Conservation (phyloP, 2,329 filamentous ascomycete species). For the Arthrobotrys megalospora region DNA sequence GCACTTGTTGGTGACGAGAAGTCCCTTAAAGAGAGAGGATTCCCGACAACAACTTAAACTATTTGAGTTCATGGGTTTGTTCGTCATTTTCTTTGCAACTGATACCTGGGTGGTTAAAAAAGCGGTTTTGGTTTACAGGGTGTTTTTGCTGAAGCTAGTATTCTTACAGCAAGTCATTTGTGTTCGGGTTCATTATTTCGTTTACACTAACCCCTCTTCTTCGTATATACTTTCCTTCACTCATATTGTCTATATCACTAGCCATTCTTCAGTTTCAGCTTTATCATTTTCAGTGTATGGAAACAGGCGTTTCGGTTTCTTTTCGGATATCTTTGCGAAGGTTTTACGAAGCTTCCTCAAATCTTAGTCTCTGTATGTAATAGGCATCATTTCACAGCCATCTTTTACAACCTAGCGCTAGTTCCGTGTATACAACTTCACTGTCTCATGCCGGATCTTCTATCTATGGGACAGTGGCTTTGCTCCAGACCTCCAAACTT, state of each 20-base stretch:
- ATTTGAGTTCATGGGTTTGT: not conserved
- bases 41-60: constrained; percentile 31
- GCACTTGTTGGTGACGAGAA: constrained; percentile 21
- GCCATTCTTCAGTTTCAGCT: not conserved
- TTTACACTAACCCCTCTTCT: not conserved
- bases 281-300: not conserved
- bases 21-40: constrained; percentile 10
- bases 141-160: constrained; percentile 23
- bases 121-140: constrained; percentile 27
- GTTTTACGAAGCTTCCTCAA: not conserved
- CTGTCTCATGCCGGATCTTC: not conserved
- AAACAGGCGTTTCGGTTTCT: constrained; percentile 22
- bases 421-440: not conserved
- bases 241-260: constrained; percentile 23
- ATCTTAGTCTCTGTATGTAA: not conserved
- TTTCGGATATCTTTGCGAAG: not conserved
- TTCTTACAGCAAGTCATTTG: not conserved
- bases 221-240: constrained; percentile 30
- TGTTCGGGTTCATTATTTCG: not conserved
- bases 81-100: constrained; percentile 16
- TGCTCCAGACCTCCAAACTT: not conserved
- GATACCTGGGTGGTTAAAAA: constrained; percentile 43
- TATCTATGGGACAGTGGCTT: not conserved
- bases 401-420: not conserved
- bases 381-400: not conserved